A percentile compares a stretch with the other conserved stretches of the same genome.
Evolutionary conservation across 1,139 yeast species (phyloP).

Genomic region (Taphrina betulina): DNA sequence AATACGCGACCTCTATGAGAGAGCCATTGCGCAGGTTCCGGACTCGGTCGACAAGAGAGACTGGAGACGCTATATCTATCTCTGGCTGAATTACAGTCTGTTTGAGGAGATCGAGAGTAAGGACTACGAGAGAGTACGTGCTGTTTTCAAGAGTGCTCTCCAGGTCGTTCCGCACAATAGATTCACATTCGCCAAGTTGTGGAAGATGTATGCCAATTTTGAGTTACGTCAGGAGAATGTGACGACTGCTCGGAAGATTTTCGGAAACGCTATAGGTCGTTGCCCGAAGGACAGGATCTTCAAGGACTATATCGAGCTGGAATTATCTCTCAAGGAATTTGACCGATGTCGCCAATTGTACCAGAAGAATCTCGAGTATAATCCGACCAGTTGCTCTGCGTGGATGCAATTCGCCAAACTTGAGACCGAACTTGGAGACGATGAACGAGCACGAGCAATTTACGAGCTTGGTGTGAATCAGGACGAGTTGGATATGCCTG

Average conservation of each 20-base stretch:
- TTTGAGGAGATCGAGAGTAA: conserved; percentile 58
- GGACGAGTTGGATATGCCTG: conserved; percentile 42
- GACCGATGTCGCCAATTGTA: conserved; percentile 74
- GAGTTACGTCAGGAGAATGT: conserved; percentile 63
- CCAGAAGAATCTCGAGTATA: conserved; percentile 62
- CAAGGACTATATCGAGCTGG: conserved; percentile 59
- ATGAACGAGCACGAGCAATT: conserved; percentile 63
- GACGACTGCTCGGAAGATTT: conserved; percentile 59
- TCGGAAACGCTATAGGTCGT: conserved; percentile 72
- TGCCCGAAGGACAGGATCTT: conserved; percentile 62
- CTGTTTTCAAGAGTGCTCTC: conserved; percentile 54
- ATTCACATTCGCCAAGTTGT: conserved; percentile 69
- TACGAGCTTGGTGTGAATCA: conserved; percentile 52
- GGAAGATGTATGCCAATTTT: conserved; percentile 72
- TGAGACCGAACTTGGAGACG: conserved; percentile 70
- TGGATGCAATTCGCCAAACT: conserved; percentile 66
- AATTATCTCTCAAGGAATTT: conserved; percentile 61
- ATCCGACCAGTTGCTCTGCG: conserved; percentile 49
- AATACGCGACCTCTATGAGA: conserved; percentile 49
- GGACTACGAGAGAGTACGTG: conserved; percentile 53
- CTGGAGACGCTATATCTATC: conserved; percentile 68
- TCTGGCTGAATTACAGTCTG: conserved; percentile 68
- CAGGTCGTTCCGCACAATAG: conserved; percentile 56
- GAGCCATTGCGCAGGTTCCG: conserved; percentile 53
- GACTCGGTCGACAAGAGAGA: conserved; percentile 42